phyloP scores from a whole-genome alignment of 768 basidiomycete species.

The Calocybe cyanea region DNA sequence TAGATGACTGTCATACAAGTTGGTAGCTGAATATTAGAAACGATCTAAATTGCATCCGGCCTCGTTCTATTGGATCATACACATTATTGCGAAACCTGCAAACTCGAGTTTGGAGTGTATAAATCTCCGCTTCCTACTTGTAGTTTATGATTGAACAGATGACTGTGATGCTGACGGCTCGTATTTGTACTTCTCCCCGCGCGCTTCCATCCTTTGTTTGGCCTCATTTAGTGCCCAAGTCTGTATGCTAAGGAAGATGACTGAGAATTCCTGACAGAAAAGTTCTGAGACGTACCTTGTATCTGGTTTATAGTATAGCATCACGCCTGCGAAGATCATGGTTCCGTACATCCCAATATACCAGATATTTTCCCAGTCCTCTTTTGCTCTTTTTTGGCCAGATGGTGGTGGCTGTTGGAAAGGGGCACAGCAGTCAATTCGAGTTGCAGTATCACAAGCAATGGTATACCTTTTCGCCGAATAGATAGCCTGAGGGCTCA shows the following conservation, averaged over 20 bases:
- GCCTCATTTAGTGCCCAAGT: constrained; percentile 91
- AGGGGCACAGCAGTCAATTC: constrained; percentile 2
- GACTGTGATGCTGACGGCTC: constrained; percentile 45
- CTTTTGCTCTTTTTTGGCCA: constrained; percentile 82
- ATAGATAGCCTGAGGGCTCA: constrained; percentile 83
- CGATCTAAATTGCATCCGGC: constrained; percentile 6
- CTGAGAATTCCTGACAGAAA: not conserved
- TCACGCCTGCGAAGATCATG: constrained; percentile 69
- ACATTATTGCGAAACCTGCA: no score
- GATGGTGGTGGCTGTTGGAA: constrained; percentile 60
- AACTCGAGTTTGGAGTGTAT: no score
- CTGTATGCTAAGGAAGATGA: constrained; percentile 60
- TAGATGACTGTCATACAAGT: constrained; percentile 12
- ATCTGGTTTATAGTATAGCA: constrained; percentile 91
- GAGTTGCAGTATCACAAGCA: not conserved
- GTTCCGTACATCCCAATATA: constrained; percentile 89
- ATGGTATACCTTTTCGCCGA: constrained; percentile 77
- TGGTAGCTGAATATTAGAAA: not conserved
- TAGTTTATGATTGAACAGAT: constrained; percentile 22
- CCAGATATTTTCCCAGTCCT: constrained; percentile 91
- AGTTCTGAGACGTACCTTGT: constrained; percentile 60
- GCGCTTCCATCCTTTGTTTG: constrained; percentile 84
- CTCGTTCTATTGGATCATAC: not conserved
- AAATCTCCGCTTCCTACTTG: constrained; percentile 6
- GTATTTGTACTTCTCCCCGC: constrained; percentile 89